These are phyloP conservation scores for Epichloe scottii DNA, from an alignment of 2,329 filamentous ascomycete species.

Conservation along the genomic window DNA sequence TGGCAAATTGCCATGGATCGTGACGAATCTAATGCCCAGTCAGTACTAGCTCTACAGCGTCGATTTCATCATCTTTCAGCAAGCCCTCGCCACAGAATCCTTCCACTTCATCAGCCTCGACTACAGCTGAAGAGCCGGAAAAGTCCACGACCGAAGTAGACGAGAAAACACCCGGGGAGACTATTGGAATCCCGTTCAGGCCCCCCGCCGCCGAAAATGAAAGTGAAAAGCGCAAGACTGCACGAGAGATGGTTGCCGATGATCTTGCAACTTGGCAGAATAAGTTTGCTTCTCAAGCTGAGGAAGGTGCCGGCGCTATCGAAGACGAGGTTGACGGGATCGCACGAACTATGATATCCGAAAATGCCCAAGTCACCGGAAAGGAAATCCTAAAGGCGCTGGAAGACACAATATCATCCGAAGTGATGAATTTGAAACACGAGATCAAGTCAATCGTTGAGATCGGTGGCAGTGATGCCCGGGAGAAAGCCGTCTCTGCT, in stretches of 20 bases:
- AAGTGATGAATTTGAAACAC: constrained; percentile 52
- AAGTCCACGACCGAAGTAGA: constrained; percentile 17
- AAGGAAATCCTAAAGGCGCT: constrained; percentile 56
- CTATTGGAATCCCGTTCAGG: constrained; percentile 24
- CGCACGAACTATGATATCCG: constrained; percentile 40
- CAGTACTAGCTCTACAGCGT: constrained; percentile 8
- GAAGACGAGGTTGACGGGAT: constrained; percentile 55
- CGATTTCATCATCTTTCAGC: constrained; percentile 21
- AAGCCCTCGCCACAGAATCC: constrained; percentile 21
- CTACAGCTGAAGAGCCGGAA: constrained; percentile 7
- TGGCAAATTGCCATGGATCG: background rate
- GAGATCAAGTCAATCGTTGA: constrained; percentile 52
- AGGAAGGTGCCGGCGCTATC: constrained; percentile 66
- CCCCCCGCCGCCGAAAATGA: constrained; percentile 34
- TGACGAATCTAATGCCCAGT: background rate
- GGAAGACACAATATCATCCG: constrained; percentile 50
- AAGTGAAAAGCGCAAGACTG: constrained; percentile 42
- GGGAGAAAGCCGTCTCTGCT: constrained; percentile 30
- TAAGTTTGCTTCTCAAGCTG: constrained; percentile 74
- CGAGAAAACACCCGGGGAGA: constrained; percentile 11
- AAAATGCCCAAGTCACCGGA: constrained; percentile 53
- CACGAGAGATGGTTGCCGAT: constrained; percentile 55
- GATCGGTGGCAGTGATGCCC: constrained; percentile 26
- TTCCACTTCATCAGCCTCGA: constrained; percentile 20
- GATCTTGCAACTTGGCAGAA: constrained; percentile 79